Base-by-base conservation (phyloP, 2,329 filamentous ascomycete species). In the Cladosporium oxysporum region DNA sequence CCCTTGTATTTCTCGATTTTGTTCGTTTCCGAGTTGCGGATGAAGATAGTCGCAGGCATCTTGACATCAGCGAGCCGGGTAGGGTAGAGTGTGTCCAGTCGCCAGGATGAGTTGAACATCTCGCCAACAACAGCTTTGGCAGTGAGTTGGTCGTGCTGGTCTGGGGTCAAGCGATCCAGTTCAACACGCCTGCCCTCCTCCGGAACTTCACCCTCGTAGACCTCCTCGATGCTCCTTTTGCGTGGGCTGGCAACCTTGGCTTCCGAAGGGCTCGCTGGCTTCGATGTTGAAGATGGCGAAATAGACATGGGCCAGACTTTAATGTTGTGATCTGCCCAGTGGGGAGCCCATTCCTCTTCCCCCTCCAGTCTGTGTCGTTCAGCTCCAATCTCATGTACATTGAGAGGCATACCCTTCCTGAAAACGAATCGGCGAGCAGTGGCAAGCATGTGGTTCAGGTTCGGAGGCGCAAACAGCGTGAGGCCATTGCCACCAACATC, bases 401-500 rank as follows among this genome's bases (percentile, higher is more conserved):
- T 81, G n/a, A 97, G 79, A 0, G 90, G 90, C 75, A 96, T 84
- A 0, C 91, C 90, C 71, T 91, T 93, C 44, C 95, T 86, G 72
- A 97, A 94, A 59, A 98, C 87, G 77, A 97, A 97, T 35, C 89
- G 83, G 55, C 95, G 86, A 18, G 90, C 89, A 0, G 93, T 91
- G n/a, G 92, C 93, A 65, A 99, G 78, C 6, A 87, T 84, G 74
- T 97, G 90, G 55, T 88, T 86, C 64, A 98, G 78, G 75, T 98
- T 98, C 61, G 88, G 87, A 5, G 90, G 88, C 3, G 91, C 93
- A 75, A 96, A 91, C 14, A 98, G 82, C n/a, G 84, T 85, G 66
- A 93, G 74, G 69, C 77, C 70, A 14, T 47, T 62, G 6, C 47
- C 52, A 26, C 29, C 28, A 21, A 49, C 12, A n/a, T 50, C 64